Evolutionary conservation across 495 filamentous ascomycete genomes (phyloP), one percentile per base, ranked within the genome.

Genomic region (Halenospora varia): DNA sequence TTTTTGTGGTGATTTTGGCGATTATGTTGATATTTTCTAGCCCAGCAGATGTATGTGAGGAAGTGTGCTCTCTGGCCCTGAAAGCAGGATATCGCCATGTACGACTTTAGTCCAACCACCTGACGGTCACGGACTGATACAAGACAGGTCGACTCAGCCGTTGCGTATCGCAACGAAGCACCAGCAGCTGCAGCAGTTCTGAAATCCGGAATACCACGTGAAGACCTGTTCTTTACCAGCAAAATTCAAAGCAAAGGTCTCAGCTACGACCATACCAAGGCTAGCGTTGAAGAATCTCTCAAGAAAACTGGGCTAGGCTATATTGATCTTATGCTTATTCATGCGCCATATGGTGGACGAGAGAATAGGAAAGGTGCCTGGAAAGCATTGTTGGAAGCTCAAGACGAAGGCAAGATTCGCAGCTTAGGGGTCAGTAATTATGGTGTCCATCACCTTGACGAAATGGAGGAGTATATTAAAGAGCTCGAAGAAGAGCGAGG

Each of bases 401-500:
- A 85, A 9, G 73, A 84, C 51, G 82, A 73, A 41, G 86, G 86
- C 9, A 86, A 87, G 63, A 75, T 88, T 15, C 73, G 81, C 55
- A 78, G 72, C 25, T 82, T 89, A 61, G 87, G 87, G 11, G 76
- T 89, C 9, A 79, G 74, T 59, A 89, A 89, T 64, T 89, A 86
- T 56, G 87, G 85, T 1, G 79, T 88, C 20, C 75, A 82, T 41
- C 87, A 89, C 65, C 63, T 90, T 0, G 76, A 88, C 53, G 84
- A 90, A 70, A 70, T 97, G 46, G 88, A 95, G 64, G 74, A 68
- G 60, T 87, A 90, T 68, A 92, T 92, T 61, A 78, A 82, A 59
- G 77, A 85, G 67, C 73, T 84, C 4, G 83, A 87, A 62, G 66
- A 62, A 15, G 77, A 83, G 64, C 68, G 75, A 22, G 74, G 82